These are phyloP conservation scores for Geum urbanum DNA, from an alignment of 306 rosid genomes.

Conservation along the genomic window DNA sequence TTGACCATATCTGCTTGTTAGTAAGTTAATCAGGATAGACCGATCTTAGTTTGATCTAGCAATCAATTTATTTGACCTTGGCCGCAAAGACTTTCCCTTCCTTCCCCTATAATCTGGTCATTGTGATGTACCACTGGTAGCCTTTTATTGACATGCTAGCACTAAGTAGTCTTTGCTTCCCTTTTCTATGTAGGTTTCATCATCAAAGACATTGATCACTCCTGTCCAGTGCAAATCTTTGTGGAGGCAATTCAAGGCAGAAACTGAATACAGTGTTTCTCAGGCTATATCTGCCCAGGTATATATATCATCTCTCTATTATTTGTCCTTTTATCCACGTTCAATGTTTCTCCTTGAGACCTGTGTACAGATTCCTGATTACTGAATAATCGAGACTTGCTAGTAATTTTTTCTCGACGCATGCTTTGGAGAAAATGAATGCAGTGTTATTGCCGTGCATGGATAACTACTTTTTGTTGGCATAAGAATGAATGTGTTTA, in stretches of 20 bases:
- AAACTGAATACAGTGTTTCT: constrained; percentile 88
- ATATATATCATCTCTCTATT: constrained; percentile 21
- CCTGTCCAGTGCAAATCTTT: constrained; percentile 95
- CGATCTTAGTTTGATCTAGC: neutral
- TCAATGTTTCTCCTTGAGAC: neutral
- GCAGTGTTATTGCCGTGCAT: neutral
- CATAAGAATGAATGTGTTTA: neutral
- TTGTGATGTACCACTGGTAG: constrained; percentile 12
- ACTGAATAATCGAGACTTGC: neutral
- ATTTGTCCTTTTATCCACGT: neutral
- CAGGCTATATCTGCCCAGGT: constrained; percentile 99
- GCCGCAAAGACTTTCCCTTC: neutral
- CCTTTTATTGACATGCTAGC: constrained; percentile 11
- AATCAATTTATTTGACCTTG: neutral
- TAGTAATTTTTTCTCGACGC: neutral
- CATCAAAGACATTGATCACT: constrained; percentile 71
- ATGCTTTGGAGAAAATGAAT: neutral
- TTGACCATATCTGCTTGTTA: neutral
- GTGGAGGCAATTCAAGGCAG: constrained; percentile 95
- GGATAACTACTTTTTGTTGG: neutral
- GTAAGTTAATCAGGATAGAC: neutral
- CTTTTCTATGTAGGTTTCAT: constrained; percentile 49
- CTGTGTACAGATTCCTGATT: neutral
- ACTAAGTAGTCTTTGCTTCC: constrained; percentile 6
- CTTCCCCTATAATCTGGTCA: constrained; percentile 7